Evolutionary conservation across 345 rosid species (phyloP).

Genomic region (Bruguiera parviflora): DNA sequence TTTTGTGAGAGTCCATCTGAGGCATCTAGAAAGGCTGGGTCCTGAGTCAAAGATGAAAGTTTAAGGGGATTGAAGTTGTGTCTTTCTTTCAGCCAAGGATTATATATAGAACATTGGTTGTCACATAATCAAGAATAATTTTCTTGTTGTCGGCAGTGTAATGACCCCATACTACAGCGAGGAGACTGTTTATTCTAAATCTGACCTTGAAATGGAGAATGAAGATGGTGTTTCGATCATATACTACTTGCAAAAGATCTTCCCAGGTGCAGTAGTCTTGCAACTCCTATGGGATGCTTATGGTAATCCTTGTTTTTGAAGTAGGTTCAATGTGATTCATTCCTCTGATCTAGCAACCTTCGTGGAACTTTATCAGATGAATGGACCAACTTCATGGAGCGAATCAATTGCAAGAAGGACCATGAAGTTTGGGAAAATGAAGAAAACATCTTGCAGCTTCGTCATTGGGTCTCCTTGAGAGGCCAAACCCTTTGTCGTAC

Average conservation of each 20-base stretch:
- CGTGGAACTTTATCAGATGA: conserved; percentile 54
- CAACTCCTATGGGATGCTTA: conserved; percentile 1
- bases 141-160: conserved; percentile 55
- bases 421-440: conserved; percentile 75
- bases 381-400: conserved; percentile 93
- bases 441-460: conserved; percentile 91
- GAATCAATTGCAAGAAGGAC: conserved; percentile 70
- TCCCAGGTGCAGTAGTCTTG: conserved; percentile 55
- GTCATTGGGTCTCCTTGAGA: conserved; percentile 95
- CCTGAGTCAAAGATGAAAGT: background rate
- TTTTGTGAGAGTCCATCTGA: background rate
- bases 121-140: conserved; percentile 7
- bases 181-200: conserved; percentile 86
- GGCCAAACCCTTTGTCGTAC: conserved; percentile 96
- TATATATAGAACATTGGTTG: background rate
- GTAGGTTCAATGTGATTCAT: conserved; percentile 1
- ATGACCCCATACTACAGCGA: conserved; percentile 97
- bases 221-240: conserved; percentile 95
- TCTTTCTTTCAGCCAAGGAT: background rate
- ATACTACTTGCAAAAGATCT: conserved; percentile 93
- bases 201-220: conserved; percentile 92
- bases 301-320: conserved; percentile 11
- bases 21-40: conserved; percentile 11
- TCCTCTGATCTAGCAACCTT: background rate
- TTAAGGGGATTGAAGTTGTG: conserved; percentile 2